phyloP scores from a whole-genome alignment of 2,329 filamentous ascomycete species.

The Sordariomycetes sp. region DNA sequence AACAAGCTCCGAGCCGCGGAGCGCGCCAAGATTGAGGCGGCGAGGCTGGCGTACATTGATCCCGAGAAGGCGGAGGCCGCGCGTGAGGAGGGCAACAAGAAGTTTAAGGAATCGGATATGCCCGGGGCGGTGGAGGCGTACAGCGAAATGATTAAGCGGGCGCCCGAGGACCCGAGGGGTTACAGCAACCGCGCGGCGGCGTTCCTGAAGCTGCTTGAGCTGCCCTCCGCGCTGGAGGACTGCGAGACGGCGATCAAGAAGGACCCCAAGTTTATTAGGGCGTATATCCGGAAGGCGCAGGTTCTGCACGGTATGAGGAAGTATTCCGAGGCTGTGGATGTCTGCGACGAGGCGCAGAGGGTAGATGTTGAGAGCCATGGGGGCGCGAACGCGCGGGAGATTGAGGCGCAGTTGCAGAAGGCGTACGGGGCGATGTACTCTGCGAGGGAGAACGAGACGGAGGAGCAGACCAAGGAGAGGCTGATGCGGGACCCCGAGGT shows the following conservation, averaged over 20 bases:
- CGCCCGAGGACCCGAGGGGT: constrained; percentile 81
- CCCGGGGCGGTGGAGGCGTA: constrained; percentile 90
- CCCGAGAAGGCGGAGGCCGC: constrained; percentile 90
- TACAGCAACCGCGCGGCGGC: constrained; percentile 97
- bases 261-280: constrained; percentile 84
- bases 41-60: constrained; percentile 73
- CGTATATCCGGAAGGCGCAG: constrained; percentile 93
- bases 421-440: constrained; percentile 82
- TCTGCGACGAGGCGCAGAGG: constrained; percentile 65
- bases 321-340: constrained; percentile 88
- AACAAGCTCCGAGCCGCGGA: constrained; percentile 85
- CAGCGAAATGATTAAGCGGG: constrained; percentile 91
- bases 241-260: constrained; percentile 85
- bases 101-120: constrained; percentile 96
- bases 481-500: constrained; percentile 86
- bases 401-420: constrained; percentile 90
- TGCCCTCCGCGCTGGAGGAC: constrained; percentile 86
- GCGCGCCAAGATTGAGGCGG: constrained; percentile 67
- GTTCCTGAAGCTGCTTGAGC: constrained; percentile 91
- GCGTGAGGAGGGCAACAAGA: constrained; percentile 85
- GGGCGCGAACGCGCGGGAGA: constrained; percentile 77
- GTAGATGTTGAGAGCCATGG: constrained; percentile 57
- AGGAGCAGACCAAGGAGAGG: constrained; percentile 87
- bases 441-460: constrained; percentile 83
- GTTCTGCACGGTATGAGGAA: constrained; percentile 96